Conservation (phyloP, 2,329 filamentous ascomycete genomes). For the Didymella lethalis region DNA sequence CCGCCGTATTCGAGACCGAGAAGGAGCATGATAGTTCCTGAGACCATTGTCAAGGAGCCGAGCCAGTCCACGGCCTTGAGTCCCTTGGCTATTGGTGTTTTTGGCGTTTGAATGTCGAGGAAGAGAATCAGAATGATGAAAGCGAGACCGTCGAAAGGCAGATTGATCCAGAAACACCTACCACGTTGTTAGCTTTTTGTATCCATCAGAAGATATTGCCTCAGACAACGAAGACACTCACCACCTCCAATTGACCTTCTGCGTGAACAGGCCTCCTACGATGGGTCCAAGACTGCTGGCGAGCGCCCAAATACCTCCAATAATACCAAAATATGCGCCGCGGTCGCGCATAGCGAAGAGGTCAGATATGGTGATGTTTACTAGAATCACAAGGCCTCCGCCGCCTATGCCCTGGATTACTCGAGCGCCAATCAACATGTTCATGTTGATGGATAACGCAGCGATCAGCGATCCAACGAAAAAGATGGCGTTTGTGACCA, state of each 20-base stretch:
- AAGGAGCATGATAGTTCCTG: conserved; percentile 83
- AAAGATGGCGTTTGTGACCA: conserved; percentile 68
- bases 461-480: conserved; percentile 69
- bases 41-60: conserved; percentile 72
- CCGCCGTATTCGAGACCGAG: conserved; percentile 88
- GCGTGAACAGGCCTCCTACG: conserved; percentile 72
- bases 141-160: conserved; percentile 67
- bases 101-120: conserved; percentile 71
- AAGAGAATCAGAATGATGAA: conserved; percentile 66
- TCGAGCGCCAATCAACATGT: conserved; percentile 68
- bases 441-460: conserved; percentile 64
- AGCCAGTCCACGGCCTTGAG: conserved; percentile 72
- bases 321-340: conserved; percentile 69
- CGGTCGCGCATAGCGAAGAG: conserved; percentile 67
- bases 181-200: background rate
- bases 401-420: conserved; percentile 70
- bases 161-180: conserved; percentile 67
- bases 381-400: conserved; percentile 69
- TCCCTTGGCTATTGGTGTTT: conserved; percentile 67
- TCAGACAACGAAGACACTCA: background rate
- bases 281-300: conserved; percentile 72
- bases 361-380: conserved; percentile 70
- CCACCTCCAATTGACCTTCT: conserved; percentile 69
- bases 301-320: conserved; percentile 72
- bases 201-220: background rate